These are phyloP conservation scores for Phenoliferia sp. DNA, from an alignment of 1,284 basidiomycete species.

Conservation along the genomic window DNA sequence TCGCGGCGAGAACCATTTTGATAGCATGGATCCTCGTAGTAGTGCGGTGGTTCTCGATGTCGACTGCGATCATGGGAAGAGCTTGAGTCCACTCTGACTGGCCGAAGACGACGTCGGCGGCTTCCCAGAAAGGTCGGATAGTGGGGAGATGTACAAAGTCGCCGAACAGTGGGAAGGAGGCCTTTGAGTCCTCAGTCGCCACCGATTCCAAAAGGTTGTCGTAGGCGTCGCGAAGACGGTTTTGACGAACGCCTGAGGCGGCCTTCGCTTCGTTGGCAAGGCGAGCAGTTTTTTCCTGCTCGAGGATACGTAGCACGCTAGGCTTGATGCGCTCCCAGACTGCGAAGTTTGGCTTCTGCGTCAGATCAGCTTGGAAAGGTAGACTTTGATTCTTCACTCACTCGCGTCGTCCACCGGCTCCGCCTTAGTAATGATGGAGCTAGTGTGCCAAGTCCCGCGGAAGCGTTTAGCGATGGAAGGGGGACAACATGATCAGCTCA, in stretches of 20 bases:
- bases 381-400: too few species aligned
- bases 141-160: too few species aligned
- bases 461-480: background rate
- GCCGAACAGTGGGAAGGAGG: background rate
- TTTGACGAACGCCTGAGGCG: background rate
- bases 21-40: conserved; percentile 1
- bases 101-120: background rate
- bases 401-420: background rate
- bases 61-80: conserved; percentile 1
- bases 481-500: background rate
- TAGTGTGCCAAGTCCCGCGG: background rate
- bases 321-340: background rate
- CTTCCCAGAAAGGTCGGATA: conserved; percentile 2
- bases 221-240: background rate
- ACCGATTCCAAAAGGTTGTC: background rate
- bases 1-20: conserved; percentile 4
- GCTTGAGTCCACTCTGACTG: background rate
- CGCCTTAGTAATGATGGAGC: background rate
- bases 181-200: background rate
- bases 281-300: background rate
- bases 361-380: background rate
- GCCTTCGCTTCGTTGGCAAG: background rate
- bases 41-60: background rate
- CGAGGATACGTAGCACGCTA: background rate
- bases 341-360: background rate